phyloP scores from a whole-genome alignment of 2,329 filamentous ascomycete genomes.

The Penicillium sp. region DNA sequence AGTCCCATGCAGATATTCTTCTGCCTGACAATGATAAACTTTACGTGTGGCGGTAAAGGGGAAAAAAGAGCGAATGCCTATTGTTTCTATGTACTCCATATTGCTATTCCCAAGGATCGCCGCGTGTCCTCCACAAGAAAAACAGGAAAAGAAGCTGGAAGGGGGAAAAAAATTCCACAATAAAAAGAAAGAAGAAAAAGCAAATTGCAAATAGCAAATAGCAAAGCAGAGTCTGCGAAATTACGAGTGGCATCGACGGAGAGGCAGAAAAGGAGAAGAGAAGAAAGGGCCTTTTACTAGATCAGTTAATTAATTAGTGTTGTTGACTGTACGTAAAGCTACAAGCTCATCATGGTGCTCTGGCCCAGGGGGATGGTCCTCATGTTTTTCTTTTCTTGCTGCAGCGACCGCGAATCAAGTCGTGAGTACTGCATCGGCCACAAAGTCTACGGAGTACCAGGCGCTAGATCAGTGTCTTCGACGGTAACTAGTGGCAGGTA shows the following conservation, averaged over 20 bases:
- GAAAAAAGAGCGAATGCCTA: background rate
- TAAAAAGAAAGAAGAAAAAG: background rate
- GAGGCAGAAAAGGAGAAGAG: background rate
- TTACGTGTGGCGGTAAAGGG: conserved; percentile 14
- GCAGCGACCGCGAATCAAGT: conserved; percentile 15
- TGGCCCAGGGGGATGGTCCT: conserved; percentile 11
- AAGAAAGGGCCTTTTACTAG: background rate
- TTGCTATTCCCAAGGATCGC: background rate
- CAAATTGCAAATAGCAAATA: background rate
- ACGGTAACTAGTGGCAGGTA: conserved; percentile 16
- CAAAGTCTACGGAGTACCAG: conserved; percentile 27
- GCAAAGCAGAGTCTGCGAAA: background rate
- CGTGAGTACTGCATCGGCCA: conserved; percentile 9
- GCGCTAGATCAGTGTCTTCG: conserved; percentile 20
- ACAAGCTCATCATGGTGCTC: background rate
- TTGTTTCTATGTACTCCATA: background rate
- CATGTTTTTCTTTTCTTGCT: conserved; percentile 4
- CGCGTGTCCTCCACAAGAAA: background rate
- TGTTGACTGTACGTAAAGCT: conserved; percentile 1
- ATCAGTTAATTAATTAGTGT: background rate
- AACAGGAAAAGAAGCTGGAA: background rate
- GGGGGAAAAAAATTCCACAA: too few relatives aligned
- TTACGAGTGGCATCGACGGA: background rate
- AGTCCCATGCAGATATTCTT: conserved; percentile 14
- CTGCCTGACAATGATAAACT: conserved; percentile 19